These are phyloP conservation scores for Carpinus viminea DNA, from an alignment of 306 rosid genomes.

Conservation along the genomic window DNA sequence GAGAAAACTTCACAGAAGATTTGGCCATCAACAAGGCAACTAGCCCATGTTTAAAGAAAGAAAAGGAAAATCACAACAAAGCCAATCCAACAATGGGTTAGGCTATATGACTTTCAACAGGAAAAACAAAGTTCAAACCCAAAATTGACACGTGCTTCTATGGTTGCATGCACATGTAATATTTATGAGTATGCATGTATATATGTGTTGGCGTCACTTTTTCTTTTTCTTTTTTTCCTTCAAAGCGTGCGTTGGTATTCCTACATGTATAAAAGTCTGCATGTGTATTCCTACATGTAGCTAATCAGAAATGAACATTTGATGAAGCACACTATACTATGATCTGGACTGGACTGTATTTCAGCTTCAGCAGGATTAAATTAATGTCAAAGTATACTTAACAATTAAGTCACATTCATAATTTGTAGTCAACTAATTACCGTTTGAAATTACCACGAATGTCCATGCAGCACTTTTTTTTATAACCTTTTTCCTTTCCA, in stretches of 20 bases:
- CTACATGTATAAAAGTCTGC: neutral
- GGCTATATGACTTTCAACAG: neutral
- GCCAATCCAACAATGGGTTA: neutral
- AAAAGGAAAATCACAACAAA: neutral
- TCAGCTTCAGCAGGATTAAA: neutral
- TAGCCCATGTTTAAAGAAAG: neutral
- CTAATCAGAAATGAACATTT: neutral
- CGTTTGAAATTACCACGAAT: too few species aligned
- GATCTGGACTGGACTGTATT: neutral
- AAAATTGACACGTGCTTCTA: neutral
- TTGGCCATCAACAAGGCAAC: constrained; percentile 1
- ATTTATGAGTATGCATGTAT: neutral
- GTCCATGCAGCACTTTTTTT: too few species aligned
- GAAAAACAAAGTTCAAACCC: neutral
- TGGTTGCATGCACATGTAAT: neutral
- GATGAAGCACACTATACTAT: neutral
- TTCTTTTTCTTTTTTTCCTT: too few species aligned
- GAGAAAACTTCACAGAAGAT: neutral
- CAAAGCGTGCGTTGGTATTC: too few species aligned
- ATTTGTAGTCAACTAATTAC: too few species aligned
- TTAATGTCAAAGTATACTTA: neutral
- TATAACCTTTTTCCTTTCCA: too few species aligned
- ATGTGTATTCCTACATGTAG: neutral
- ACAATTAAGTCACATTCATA: too few species aligned
- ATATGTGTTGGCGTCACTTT: neutral